Conservation (phyloP, 495 filamentous ascomycete genomes). For the Penicillium paxilli region DNA sequence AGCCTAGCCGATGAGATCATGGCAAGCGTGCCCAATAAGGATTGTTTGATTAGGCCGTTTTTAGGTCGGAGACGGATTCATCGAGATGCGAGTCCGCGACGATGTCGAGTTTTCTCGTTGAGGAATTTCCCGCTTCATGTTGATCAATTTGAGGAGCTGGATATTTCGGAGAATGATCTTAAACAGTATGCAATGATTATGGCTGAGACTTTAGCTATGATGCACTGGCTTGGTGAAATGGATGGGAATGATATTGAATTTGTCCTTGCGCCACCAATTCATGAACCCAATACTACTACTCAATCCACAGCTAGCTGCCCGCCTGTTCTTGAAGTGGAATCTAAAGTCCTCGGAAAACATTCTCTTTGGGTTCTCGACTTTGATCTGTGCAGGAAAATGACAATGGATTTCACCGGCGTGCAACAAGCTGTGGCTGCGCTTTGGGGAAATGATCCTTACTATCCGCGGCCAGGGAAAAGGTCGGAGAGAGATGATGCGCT, state of each 20-base stretch:
- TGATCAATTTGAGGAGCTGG: background rate
- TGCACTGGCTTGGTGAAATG: constrained; percentile 1
- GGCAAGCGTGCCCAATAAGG: background rate
- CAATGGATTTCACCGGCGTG: background rate
- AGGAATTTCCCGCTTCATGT: background rate
- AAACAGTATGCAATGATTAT: background rate
- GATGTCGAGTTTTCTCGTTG: background rate
- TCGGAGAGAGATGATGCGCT: too few relatives aligned
- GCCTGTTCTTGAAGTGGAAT: background rate
- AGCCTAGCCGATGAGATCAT: background rate
- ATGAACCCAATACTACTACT: too few relatives aligned
- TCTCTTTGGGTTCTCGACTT: background rate
- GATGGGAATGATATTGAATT: constrained; percentile 1
- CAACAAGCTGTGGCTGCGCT: background rate
- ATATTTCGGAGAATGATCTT: background rate
- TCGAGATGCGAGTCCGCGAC: background rate
- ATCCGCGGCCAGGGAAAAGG: background rate
- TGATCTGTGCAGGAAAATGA: background rate
- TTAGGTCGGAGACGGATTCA: background rate
- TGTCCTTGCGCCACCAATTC: background rate
- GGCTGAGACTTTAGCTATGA: constrained; percentile 2
- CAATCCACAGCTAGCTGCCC: too few relatives aligned
- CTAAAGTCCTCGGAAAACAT: background rate
- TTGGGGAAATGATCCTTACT: background rate
- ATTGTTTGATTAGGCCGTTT: background rate